Conservation (phyloP, 2,329 filamentous ascomycete species). For the Fusarium chlamydosporum region DNA sequence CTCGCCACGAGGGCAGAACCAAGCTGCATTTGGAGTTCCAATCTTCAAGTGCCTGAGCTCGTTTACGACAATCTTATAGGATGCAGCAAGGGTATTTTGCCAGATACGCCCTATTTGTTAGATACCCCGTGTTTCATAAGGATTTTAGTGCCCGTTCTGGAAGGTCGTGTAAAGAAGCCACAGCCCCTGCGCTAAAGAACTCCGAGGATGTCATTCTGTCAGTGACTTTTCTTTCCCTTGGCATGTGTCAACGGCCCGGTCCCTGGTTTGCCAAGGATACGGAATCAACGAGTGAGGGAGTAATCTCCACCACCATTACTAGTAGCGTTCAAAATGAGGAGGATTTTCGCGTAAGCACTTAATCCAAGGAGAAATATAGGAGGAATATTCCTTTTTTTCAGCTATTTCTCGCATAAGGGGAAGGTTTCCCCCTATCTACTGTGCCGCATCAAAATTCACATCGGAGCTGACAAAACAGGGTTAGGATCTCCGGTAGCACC, state of each 20-base stretch:
- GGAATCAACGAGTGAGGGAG: not conserved
- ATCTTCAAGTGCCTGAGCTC: not conserved
- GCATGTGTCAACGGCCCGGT: slow-evolving; percentile 23
- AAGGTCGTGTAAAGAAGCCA: slow-evolving; percentile 22
- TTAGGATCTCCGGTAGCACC: not conserved
- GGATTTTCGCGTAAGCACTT: slow-evolving; percentile 1
- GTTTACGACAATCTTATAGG: not conserved
- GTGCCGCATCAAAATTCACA: not conserved
- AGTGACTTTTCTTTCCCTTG: slow-evolving; percentile 5
- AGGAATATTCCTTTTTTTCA: not conserved
- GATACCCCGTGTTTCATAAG: slow-evolving; percentile 20
- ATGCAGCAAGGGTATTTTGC: not conserved
- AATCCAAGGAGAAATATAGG: not conserved
- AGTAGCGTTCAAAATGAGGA: not conserved
- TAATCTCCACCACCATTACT: not conserved
- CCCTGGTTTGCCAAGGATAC: slow-evolving; percentile 6
- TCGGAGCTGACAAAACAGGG: not conserved
- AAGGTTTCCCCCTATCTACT: not conserved
- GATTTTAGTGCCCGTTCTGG: slow-evolving; percentile 12
- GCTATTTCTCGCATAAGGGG: not conserved
- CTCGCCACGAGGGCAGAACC: not conserved
- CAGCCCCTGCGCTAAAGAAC: slow-evolving; percentile 13
- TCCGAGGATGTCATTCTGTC: not conserved
- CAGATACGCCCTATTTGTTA: slow-evolving; percentile 13
- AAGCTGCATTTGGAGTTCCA: not conserved